phyloP scores from a whole-genome alignment of 2,329 filamentous ascomycete genomes.

The Fusarium irregulare region DNA sequence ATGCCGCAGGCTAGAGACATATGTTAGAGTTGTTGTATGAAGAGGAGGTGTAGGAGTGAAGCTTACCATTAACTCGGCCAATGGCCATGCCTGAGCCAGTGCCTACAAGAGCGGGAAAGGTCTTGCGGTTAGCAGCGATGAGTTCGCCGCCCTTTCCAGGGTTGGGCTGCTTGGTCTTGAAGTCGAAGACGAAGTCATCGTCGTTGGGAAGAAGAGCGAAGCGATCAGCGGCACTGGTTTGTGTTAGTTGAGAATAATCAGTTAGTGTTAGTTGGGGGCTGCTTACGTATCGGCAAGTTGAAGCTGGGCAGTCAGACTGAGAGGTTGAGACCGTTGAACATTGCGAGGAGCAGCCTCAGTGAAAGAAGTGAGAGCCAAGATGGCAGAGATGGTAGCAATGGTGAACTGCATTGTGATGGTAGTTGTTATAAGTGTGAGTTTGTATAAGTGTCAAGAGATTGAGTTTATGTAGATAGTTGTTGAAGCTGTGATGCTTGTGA shows the following conservation, averaged over 20 bases:
- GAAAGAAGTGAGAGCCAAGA: slow-evolving; percentile 55
- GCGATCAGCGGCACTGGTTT: slow-evolving; percentile 55
- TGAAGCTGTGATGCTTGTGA: slow-evolving; percentile 3
- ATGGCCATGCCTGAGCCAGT: slow-evolving; percentile 63
- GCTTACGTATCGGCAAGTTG: slow-evolving; percentile 54
- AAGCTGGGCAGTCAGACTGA: slow-evolving; percentile 54
- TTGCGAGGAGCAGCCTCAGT: slow-evolving; percentile 45
- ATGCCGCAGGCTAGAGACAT: slow-evolving; percentile 60
- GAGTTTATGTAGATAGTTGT: background rate
- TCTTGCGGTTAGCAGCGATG: slow-evolving; percentile 64
- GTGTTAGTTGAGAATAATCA: slow-evolving; percentile 24
- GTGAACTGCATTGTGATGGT: slow-evolving; percentile 49
- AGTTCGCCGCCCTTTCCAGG: slow-evolving; percentile 58
- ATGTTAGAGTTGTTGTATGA: slow-evolving; percentile 27
- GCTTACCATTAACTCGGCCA: slow-evolving; percentile 59
- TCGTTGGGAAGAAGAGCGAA: slow-evolving; percentile 57
- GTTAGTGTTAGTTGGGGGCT: background rate
- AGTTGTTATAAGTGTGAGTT: background rate
- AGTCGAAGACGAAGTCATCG: slow-evolving; percentile 62
- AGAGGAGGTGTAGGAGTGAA: background rate
- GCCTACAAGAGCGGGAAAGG: slow-evolving; percentile 66
- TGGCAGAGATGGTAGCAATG: slow-evolving; percentile 50
- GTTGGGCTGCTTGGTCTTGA: slow-evolving; percentile 49
- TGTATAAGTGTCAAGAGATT: background rate
- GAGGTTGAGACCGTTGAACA: slow-evolving; percentile 30